Percentiles rank a stretch among this genome's conserved stretches.
These are phyloP conservation scores for Malus sylvestris DNA, from an alignment of 306 rosid genomes.

Conservation along the genomic window DNA sequence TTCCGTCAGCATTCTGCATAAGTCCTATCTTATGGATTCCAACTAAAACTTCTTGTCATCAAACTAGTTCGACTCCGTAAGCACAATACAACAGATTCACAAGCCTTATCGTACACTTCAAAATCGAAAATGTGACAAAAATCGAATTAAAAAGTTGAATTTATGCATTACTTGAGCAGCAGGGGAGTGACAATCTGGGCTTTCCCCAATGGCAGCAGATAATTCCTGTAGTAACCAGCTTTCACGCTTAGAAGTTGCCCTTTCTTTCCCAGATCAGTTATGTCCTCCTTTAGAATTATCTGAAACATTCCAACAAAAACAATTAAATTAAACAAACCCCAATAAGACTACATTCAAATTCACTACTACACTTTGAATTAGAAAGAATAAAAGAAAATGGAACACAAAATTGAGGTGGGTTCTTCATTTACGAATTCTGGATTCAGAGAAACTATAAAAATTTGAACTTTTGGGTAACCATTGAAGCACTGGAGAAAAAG, in stretches of 20 bases:
- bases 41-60: neutral
- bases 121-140: neutral
- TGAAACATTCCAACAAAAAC: slow-evolving; percentile 28
- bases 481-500: neutral
- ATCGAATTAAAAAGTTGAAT: neutral
- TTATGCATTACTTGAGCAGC: slow-evolving; percentile 65
- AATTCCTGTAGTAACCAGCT: slow-evolving; percentile 80
- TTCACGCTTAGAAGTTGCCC: slow-evolving; percentile 74
- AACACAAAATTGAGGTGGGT: neutral
- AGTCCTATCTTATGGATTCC: neutral
- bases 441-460: neutral
- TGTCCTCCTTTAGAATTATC: slow-evolving; percentile 85
- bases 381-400: neutral
- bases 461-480: neutral
- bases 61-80: neutral
- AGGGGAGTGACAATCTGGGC: slow-evolving; percentile 77
- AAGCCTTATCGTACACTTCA: neutral
- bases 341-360: neutral
- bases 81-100: neutral
- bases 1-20: neutral
- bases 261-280: slow-evolving; percentile 53
- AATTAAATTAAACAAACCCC: neutral
- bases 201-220: slow-evolving; percentile 60
- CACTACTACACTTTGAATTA: neutral
- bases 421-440: neutral